Conservation (phyloP, 352 stramenopile genomes). For the Globisporangium emineosum region DNA sequence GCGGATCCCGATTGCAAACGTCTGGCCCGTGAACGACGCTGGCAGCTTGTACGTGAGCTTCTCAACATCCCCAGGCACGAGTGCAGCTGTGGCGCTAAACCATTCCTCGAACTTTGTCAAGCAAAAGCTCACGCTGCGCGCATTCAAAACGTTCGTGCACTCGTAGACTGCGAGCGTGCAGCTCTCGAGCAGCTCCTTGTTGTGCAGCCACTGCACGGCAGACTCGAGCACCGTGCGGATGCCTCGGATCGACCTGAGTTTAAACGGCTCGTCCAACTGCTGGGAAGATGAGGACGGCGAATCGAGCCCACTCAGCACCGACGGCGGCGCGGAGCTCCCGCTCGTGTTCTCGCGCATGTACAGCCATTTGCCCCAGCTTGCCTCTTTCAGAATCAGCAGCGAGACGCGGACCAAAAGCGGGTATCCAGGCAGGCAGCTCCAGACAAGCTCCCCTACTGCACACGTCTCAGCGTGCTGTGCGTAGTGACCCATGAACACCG, state of each 20-base stretch:
- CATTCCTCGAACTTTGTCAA: constrained; percentile 66
- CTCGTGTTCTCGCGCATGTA: constrained; percentile 46
- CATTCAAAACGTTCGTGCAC: constrained; percentile 66
- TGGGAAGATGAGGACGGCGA: constrained; percentile 11
- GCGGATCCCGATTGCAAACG: constrained; percentile 54
- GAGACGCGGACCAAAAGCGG: constrained; percentile 51
- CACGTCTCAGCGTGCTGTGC: constrained; percentile 46
- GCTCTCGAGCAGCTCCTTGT: constrained; percentile 59
- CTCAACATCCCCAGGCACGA: constrained; percentile 14
- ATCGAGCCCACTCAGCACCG: constrained; percentile 11
- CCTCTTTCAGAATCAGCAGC: constrained; percentile 65
- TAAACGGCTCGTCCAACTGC: constrained; percentile 38
- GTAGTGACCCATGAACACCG: constrained; percentile 64
- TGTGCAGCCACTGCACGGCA: constrained; percentile 51
- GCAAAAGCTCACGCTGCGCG: constrained; percentile 58
- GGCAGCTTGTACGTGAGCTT: constrained; percentile 50
- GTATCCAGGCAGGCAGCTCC: constrained; percentile 59
- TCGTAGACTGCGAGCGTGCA: constrained; percentile 69
- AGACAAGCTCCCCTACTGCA: constrained; percentile 31
- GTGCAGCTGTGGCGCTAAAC: constrained; percentile 41
- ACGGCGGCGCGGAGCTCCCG: constrained; percentile 22
- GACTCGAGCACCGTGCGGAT: constrained; percentile 56
- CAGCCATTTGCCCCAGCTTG: constrained; percentile 61
- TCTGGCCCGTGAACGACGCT: constrained; percentile 39
- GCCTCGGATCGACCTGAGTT: constrained; percentile 43